Evolutionary conservation across 306 rosid species (phyloP).

Genomic region (Castanea sativa): DNA sequence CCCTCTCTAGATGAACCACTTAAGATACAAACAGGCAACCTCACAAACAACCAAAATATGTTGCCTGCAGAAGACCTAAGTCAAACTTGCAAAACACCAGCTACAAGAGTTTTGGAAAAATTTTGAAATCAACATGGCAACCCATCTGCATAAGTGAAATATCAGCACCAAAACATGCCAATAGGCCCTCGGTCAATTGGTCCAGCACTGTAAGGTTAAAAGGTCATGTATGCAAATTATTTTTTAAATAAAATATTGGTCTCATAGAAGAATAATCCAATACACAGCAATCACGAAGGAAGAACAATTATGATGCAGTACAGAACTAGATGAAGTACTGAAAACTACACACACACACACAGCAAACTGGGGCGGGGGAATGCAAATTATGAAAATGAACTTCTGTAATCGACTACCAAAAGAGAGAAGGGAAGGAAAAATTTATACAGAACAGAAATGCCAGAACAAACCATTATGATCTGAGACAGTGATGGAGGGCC

Average conservation of each 20-base stretch:
- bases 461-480: conserved; percentile 74
- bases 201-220: background rate
- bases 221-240: background rate
- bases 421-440: conserved; percentile 3
- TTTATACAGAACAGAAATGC: conserved; percentile 12
- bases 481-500: conserved; percentile 91
- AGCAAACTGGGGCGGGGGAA: too few species aligned
- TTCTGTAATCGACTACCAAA: background rate
- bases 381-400: background rate
- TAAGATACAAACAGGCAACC: background rate
- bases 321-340: background rate
- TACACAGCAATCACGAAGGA: background rate
- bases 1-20: background rate
- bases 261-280: too few species aligned
- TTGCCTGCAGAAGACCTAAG: background rate
- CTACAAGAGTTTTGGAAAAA: background rate
- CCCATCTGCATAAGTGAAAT: background rate
- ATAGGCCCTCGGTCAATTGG: background rate
- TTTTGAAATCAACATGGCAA: background rate
- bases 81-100: background rate
- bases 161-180: background rate
- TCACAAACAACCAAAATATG: background rate
- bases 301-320: background rate
- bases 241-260: too few species aligned
- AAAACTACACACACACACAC: too few species aligned